Evolutionary conservation across 176 grass and related monocot species (phyloP).

Genomic region (Ampelocalamus luodianensis): DNA sequence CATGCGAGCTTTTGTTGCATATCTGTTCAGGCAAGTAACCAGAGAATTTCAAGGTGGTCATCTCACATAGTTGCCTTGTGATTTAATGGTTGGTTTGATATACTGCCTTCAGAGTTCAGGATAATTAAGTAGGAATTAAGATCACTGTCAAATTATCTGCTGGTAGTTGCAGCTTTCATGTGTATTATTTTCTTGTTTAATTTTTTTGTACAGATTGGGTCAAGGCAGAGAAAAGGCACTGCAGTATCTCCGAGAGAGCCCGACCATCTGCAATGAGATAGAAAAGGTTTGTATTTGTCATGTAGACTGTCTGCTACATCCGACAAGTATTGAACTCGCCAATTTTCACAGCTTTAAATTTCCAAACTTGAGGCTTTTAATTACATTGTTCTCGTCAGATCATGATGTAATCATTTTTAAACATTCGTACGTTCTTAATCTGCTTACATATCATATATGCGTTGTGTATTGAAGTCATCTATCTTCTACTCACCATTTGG

Average conservation of each 20-base stretch:
- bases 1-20: neutral
- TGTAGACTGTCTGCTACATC: constrained; percentile 9
- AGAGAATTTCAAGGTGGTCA: neutral
- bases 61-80: neutral
- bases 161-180: constrained; percentile 1
- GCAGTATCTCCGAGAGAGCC: constrained; percentile 85
- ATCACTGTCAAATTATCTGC: neutral
- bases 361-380: neutral
- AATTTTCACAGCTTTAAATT: neutral
- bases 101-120: neutral
- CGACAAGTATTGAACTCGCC: constrained; percentile 2
- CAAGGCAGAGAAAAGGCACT: constrained; percentile 93
- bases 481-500: neutral
- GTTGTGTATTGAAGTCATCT: neutral
- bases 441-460: neutral
- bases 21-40: neutral
- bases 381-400: neutral
- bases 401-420: neutral
- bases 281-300: constrained; percentile 72
- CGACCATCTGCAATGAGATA: constrained; percentile 68
- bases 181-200: constrained; percentile 14
- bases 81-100: neutral
- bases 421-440: neutral
- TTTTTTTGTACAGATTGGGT: constrained; percentile 60
- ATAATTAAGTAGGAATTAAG: neutral